A percentile compares a stretch with the other conserved stretches of the same genome.
Evolutionary conservation across 352 stramenopile species (phyloP).

Genomic region (Globisporangium middletonii): DNA sequence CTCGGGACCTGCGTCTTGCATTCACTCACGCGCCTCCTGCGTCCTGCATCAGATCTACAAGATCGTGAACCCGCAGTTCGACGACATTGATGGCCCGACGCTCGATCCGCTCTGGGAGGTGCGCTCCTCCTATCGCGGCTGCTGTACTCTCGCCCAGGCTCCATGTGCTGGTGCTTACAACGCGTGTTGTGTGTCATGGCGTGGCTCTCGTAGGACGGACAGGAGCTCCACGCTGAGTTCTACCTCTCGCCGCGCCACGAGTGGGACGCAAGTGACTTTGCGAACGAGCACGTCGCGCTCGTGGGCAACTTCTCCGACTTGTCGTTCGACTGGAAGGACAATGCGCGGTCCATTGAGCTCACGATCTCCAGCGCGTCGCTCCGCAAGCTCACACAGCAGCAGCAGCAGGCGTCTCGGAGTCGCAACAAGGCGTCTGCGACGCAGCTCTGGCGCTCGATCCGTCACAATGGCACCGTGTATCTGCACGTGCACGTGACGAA

Average conservation of each 20-base stretch:
- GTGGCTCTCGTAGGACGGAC: slow-evolving; percentile 23
- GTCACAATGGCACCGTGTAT: slow-evolving; percentile 51
- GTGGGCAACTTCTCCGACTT: slow-evolving; percentile 49
- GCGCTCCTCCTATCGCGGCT: not conserved
- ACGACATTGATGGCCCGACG: slow-evolving; percentile 29
- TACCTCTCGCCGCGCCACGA: slow-evolving; percentile 44
- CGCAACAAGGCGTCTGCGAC: slow-evolving; percentile 1
- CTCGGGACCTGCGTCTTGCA: too few relatives aligned
- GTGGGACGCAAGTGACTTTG: slow-evolving; percentile 49
- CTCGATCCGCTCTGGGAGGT: slow-evolving; percentile 62
- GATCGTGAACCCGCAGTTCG: slow-evolving; percentile 71
- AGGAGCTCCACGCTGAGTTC: slow-evolving; percentile 46
- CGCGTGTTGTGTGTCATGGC: not conserved
- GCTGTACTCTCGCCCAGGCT: too few relatives aligned
- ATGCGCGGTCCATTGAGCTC: slow-evolving; percentile 41
- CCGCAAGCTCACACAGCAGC: slow-evolving; percentile 9
- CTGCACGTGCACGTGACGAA: slow-evolving; percentile 73
- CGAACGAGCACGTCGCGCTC: slow-evolving; percentile 22
- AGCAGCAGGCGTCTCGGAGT: not conserved
- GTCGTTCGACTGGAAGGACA: slow-evolving; percentile 68
- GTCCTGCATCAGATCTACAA: slow-evolving; percentile 37
- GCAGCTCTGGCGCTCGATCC: slow-evolving; percentile 35
- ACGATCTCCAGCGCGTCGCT: slow-evolving; percentile 35
- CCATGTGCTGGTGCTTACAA: not conserved
- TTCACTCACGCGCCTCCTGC: not conserved